Evolutionary conservation across 2,329 filamentous ascomycete species (phyloP).

Genomic region (Cytospora leucostoma): DNA sequence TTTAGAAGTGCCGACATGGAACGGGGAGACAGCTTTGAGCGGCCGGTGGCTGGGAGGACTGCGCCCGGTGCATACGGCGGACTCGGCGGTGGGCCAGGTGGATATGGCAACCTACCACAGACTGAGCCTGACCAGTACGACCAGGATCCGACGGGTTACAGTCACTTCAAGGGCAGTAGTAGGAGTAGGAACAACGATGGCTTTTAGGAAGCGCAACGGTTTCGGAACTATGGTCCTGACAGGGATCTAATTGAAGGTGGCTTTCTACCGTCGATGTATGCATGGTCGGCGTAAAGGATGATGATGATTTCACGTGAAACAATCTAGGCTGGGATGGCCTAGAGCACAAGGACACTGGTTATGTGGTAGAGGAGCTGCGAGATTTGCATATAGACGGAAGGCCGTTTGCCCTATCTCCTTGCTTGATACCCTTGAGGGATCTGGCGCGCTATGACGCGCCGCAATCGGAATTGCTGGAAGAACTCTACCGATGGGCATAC

Average conservation of each 20-base stretch:
- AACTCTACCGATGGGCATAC: neutral
- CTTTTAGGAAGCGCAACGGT: neutral
- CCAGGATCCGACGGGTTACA: constrained; percentile 53
- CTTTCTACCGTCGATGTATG: neutral
- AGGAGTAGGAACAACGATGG: constrained; percentile 14
- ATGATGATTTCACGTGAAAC: neutral
- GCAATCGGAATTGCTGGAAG: neutral
- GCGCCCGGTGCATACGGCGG: constrained; percentile 51
- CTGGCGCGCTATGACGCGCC: neutral
- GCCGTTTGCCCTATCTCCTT: neutral
- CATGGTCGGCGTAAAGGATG: neutral
- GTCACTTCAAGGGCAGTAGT: constrained; percentile 54
- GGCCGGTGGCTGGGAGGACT: constrained; percentile 28
- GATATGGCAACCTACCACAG: constrained; percentile 62
- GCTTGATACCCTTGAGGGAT: neutral
- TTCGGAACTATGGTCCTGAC: neutral
- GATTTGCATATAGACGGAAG: neutral
- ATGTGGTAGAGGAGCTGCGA: neutral
- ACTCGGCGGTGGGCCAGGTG: constrained; percentile 58
- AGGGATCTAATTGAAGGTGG: neutral
- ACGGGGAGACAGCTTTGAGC: constrained; percentile 28
- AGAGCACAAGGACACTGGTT: neutral
- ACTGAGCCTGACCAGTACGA: constrained; percentile 43
- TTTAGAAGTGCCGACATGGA: constrained; percentile 40
- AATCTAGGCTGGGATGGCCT: neutral